A percentile compares a stretch with the other conserved stretches of the same genome.
Conservation (phyloP, 345 rosid genomes). For the Schrenkiella parvula region DNA sequence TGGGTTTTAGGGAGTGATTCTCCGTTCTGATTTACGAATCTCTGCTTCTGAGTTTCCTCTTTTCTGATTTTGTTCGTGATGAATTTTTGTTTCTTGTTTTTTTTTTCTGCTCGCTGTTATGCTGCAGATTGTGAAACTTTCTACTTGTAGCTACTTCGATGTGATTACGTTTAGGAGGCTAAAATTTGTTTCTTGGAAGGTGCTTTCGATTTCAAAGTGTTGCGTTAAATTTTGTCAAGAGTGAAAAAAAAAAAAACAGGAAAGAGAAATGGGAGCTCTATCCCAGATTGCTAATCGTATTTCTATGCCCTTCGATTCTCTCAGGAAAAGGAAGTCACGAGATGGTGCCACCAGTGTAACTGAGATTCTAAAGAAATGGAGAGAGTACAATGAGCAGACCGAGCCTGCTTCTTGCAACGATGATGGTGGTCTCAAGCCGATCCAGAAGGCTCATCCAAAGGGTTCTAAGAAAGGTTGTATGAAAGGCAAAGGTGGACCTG, state of each 20-base stretch:
- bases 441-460: slow-evolving; percentile 49
- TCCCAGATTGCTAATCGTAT: slow-evolving; percentile 13
- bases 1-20: background rate
- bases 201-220: background rate
- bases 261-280: slow-evolving; percentile 27
- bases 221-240: background rate
- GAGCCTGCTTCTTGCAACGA: slow-evolving; percentile 23
- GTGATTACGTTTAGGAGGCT: background rate
- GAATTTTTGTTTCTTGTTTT: background rate
- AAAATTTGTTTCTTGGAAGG: slow-evolving; percentile 1
- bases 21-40: background rate
- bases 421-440: slow-evolving; percentile 13
- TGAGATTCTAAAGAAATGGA: slow-evolving; percentile 63
- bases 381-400: slow-evolving; percentile 39
- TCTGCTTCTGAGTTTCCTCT: background rate
- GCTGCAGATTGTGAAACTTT: slow-evolving; percentile 22
- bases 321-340: slow-evolving; percentile 54
- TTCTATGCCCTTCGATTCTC: slow-evolving; percentile 19
- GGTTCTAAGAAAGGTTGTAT: slow-evolving; percentile 87
- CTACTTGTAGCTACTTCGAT: slow-evolving; percentile 11
- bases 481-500: slow-evolving; percentile 97
- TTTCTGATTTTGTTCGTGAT: slow-evolving; percentile 1
- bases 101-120: background rate
- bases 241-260: background rate
- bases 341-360: slow-evolving; percentile 40